Evolutionary conservation across 2,329 filamentous ascomycete genomes (phyloP), one percentile per base, ranked within the genome.

Genomic region (Celoporthe dispersa): DNA sequence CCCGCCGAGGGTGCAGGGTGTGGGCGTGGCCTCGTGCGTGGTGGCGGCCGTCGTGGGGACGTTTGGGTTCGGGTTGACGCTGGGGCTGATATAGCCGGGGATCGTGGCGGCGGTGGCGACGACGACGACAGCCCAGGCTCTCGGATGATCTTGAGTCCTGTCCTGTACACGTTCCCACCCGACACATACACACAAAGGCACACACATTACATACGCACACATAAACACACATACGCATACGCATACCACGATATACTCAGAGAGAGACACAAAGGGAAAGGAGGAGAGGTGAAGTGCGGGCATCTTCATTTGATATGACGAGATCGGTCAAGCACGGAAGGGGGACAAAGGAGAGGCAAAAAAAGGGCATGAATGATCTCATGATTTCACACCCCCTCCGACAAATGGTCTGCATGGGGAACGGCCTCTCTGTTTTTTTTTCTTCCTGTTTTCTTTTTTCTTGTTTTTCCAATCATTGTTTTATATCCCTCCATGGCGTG

Each of bases 41-140:
- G 70, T 41, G 2, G 57, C 69, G 9, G 39, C 67, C n/a, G 62
- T 73, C 19, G 64, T 67, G n/a, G 64, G 37, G 5, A 31, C 64
- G 1, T 60, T 67, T n/a, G 55, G 53, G n/a, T 11, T 51, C 12
- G 64, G 64, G 2, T 25, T 67, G 35, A 60, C 37, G 16, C 35
- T 67, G 35, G 53, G 53, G 1, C 25, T 67, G 51, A 57, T 59
- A 59, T 66, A 57, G 39, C 5, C 16, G 1, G 41, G n/a, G n/a
- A n/a, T n/a, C 14, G 6, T 7, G 6, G 41, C 14, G 14, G 41
- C 16, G 39, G 14, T 14, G 39, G 11, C n/a, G 22, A 16, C 25
- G 39, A n/a, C 55, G 9, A 31, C 25, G 5, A 16, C 11, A 25
- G 12, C 25, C 22, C 28, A 16, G 59, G 35, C 11, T 12, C 9